These are phyloP conservation scores for Clonostachys rosea DNA, from an alignment of 2,329 filamentous ascomycete species.

Conservation along the genomic window DNA sequence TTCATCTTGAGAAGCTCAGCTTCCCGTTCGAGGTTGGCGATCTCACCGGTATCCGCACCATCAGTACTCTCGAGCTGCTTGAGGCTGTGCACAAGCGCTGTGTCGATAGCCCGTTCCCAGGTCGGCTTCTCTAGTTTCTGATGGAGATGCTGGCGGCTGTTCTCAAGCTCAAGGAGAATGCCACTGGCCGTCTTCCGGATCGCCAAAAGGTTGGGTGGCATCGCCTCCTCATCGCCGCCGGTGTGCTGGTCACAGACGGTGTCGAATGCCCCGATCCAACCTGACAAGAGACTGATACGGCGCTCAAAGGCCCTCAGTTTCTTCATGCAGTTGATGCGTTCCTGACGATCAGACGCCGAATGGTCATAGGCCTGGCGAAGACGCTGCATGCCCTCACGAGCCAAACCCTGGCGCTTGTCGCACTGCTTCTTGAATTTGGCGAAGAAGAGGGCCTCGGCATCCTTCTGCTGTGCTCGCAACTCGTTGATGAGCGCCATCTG, in stretches of 20 bases:
- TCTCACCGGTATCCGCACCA: conserved; percentile 51
- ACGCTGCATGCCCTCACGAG: conserved; percentile 73
- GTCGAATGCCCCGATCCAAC: conserved; percentile 92
- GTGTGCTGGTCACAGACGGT: conserved; percentile 64
- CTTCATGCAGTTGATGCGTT: conserved; percentile 76
- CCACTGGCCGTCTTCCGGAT: conserved; percentile 88
- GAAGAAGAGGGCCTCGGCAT: conserved; percentile 77
- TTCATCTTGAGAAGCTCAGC: conserved; percentile 80
- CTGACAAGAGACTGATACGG: conserved; percentile 78
- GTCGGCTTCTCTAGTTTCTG: conserved; percentile 74
- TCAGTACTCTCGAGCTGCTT: conserved; percentile 64
- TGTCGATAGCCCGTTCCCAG: conserved; percentile 86
- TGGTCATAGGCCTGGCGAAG: conserved; percentile 83
- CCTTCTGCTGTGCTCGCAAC: conserved; percentile 86
- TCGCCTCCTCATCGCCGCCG: conserved; percentile 51
- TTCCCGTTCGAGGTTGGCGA: conserved; percentile 71
- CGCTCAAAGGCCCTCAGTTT: conserved; percentile 78
- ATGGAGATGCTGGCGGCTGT: conserved; percentile 85
- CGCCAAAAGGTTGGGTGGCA: conserved; percentile 63
- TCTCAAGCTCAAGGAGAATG: conserved; percentile 83
- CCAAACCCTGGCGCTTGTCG: conserved; percentile 74
- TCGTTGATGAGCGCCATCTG: conserved; percentile 97
- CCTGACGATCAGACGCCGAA: conserved; percentile 69
- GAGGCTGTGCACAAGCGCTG: conserved; percentile 80
- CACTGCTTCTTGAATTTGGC: conserved; percentile 87